Conservation (phyloP, 768 basidiomycete genomes). For the Tricholoma sp. region DNA sequence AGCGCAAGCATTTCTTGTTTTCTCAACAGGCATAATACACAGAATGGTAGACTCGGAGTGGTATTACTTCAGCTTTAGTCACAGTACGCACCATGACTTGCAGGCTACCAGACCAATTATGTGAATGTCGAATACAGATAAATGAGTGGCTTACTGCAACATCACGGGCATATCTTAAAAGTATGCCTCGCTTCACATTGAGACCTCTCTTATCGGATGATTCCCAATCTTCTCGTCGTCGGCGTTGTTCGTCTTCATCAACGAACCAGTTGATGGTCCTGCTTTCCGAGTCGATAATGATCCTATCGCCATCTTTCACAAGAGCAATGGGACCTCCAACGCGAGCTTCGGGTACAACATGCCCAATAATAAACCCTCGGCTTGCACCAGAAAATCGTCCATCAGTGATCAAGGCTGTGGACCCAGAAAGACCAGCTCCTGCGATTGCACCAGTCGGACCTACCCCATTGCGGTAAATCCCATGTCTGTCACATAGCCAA, state of each 20-base stretch:
- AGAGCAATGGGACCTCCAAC: constrained; percentile 86
- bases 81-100: constrained; percentile 77
- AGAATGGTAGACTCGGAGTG: neutral
- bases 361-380: constrained; percentile 50
- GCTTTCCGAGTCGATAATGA: constrained; percentile 66
- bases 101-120: constrained; percentile 47
- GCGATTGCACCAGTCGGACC: constrained; percentile 83
- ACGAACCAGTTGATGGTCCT: constrained; percentile 72
- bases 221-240: constrained; percentile 67
- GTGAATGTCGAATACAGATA: neutral
- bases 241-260: constrained; percentile 56
- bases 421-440: constrained; percentile 75
- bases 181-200: constrained; percentile 68
- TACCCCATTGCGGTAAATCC: constrained; percentile 14
- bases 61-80: constrained; percentile 57
- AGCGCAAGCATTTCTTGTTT: neutral
- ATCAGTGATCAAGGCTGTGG: constrained; percentile 82
- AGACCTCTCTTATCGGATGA: constrained; percentile 55
- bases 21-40: neutral
- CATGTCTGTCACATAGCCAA: neutral
- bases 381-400: constrained; percentile 86
- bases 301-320: constrained; percentile 75
- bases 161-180: constrained; percentile 79
- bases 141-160: constrained; percentile 62
- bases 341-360: constrained; percentile 58